Evolutionary conservation across 208 protist genomes (phyloP), one percentile per base, ranked within the genome.

Genomic region (Strigomonas culicis): DNA sequence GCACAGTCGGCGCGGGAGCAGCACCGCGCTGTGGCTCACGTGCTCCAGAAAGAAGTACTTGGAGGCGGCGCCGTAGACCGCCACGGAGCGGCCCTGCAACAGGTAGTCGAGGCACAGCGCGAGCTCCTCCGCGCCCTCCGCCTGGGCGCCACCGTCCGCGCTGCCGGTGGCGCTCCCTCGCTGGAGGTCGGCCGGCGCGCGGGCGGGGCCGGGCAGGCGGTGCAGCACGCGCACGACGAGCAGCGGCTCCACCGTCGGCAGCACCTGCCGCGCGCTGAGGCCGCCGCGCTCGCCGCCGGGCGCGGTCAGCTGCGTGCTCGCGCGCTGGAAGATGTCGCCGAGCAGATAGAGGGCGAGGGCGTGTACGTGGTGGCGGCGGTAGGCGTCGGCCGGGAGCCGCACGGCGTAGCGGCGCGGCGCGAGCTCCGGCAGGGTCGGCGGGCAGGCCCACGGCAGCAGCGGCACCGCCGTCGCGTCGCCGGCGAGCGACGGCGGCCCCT

Each of bases 1-100:
- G n/a, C 66, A 30, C 39, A 86, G 61, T 0, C 36, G 34, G 32
- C 76, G 72, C 25, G 59, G 11, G 21, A 72, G 49, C 47, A 94
- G 79, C 58, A 73, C 70, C 27, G 85, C 79, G 43, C 73, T 80
- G 43, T 88, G 82, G 7, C 70, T 58, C 28, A 90, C 75, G 68
- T 92, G 84, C 28, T 80, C 69, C 22, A 95, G 81, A 57, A 95
- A 95, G 57, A 87, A 86, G 43, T 71, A 74, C 59, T 92, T 92
- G 21, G 89, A 92, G 30, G 62, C 79, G 47, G 89, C 68, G 17
- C 89, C 89, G 67, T 84, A 90, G 11, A 95, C 84, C 11, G 77
- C 89, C 39, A 93, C 77, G 51, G 77, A 86, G 57, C 84, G 80
- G 43, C 89, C 89, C 8, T 89, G 81, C 46, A 84, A 60, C 4